These are phyloP conservation scores for Fusarium udum DNA, from an alignment of 2,329 filamentous ascomycete species.

Conservation along the genomic window DNA sequence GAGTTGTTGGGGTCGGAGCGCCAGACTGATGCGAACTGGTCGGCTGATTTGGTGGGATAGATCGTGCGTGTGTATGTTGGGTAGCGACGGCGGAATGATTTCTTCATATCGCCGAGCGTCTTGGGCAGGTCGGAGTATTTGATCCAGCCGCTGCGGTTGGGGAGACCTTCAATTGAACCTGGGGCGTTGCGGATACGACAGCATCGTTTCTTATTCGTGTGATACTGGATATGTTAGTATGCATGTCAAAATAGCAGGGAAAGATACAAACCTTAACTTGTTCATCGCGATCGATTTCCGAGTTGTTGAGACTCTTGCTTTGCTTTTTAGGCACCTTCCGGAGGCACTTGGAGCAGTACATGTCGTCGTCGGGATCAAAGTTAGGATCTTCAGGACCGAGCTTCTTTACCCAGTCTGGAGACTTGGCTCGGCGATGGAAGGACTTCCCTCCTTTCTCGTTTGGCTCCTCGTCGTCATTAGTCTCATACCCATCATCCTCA, in stretches of 20 bases:
- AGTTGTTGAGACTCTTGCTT: conserved; percentile 31
- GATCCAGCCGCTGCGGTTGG: conserved; percentile 50
- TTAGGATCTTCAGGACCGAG: conserved; percentile 36
- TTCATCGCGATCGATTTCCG: conserved; percentile 8
- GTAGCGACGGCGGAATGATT: conserved; percentile 36
- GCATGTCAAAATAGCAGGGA: rapidly evolving
- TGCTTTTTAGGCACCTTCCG: conserved; percentile 42
- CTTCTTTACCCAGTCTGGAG: conserved; percentile 41
- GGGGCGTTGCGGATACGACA: conserved; percentile 43
- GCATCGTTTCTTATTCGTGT: conserved; percentile 32
- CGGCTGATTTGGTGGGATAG: conserved; percentile 38
- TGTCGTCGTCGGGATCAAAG: conserved; percentile 42
- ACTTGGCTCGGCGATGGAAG: conserved; percentile 23
- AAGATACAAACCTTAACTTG: conserved; percentile 36
- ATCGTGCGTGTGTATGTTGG: conserved; percentile 44
- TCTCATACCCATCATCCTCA: conserved; percentile 5
- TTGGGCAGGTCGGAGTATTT: conserved; percentile 23
- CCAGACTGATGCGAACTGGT: conserved; percentile 38
- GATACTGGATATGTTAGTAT: conserved; percentile 28
- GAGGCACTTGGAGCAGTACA: conserved; percentile 49
- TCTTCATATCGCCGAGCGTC: conserved; percentile 32
- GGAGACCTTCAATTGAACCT: conserved; percentile 33
- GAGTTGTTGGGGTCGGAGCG: conserved; percentile 47
- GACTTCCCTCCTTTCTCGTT: neutral
- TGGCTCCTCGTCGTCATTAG: conserved; percentile 8